phyloP scores from a whole-genome alignment of 2,329 filamentous ascomycete genomes.

The Dactylonectria estremocensis region DNA sequence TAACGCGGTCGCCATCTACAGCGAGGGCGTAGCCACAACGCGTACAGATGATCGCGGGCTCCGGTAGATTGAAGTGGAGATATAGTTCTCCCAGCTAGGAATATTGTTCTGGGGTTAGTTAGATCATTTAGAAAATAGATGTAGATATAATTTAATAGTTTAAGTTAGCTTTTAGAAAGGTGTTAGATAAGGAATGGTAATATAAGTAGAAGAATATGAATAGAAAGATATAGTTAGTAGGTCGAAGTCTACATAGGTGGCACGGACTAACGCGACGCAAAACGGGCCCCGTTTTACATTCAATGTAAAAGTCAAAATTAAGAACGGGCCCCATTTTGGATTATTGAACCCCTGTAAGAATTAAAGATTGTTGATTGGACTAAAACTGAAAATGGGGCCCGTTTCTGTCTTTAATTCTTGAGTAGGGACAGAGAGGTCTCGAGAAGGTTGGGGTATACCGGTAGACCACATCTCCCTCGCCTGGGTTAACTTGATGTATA shows the following conservation, averaged over 20 bases:
- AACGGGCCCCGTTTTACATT: slow-evolving; percentile 3
- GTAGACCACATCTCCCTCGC: too few species aligned
- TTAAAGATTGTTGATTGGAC: slow-evolving; percentile 4
- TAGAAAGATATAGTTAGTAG: neutral
- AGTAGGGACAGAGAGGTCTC: too few species aligned
- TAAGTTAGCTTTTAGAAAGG: neutral
- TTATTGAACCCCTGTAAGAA: neutral
- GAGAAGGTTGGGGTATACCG: too few species aligned
- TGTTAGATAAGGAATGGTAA: neutral
- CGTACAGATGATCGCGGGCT: too few species aligned
- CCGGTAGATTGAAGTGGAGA: slow-evolving; percentile 10
- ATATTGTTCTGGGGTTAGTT: neutral
- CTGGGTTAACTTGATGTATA: too few species aligned
- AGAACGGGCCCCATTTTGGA: slow-evolving; percentile 1
- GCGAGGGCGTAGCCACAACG: slow-evolving; percentile 19
- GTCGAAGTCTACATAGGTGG: neutral
- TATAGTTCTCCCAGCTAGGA: slow-evolving; percentile 1
- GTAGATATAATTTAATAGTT: neutral
- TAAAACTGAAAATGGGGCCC: neutral
- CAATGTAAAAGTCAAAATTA: neutral
- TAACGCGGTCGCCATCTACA: slow-evolving; percentile 13
- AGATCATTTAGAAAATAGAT: neutral
- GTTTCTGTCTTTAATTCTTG: slow-evolving; percentile 8
- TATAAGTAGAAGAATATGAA: neutral
- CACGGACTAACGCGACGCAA: slow-evolving; percentile 10